Evolutionary conservation across 345 rosid species (phyloP).

Genomic region (Stellera chamaejasme): DNA sequence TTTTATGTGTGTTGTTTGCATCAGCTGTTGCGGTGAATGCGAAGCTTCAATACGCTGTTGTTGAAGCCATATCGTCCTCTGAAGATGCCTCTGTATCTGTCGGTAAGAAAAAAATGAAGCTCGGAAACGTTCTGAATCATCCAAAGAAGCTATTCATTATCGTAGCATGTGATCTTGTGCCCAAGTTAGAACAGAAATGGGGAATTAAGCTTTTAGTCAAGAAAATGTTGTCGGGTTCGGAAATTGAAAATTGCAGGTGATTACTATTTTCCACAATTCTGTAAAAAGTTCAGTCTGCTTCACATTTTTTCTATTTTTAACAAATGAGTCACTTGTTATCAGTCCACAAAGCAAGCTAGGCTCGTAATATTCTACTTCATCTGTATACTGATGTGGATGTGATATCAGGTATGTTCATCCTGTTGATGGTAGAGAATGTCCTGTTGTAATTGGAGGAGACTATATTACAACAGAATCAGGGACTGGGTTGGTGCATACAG

Average conservation of each 20-base stretch:
- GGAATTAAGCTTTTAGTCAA: constrained; percentile 53
- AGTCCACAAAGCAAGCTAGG: not conserved
- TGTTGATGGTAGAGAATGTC: constrained; percentile 59
- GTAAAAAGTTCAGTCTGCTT: not conserved
- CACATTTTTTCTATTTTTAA: not conserved
- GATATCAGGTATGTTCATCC: constrained; percentile 80
- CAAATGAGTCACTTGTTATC: constrained; percentile 4
- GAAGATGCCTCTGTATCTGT: constrained; percentile 35
- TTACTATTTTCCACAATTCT: not conserved
- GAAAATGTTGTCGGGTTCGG: constrained; percentile 64
- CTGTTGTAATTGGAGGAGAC: constrained; percentile 86
- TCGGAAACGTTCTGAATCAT: constrained; percentile 62
- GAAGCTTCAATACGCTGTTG: constrained; percentile 82
- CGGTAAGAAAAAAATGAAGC: constrained; percentile 38
- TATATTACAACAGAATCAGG: constrained; percentile 98
- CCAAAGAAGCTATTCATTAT: constrained; percentile 49
- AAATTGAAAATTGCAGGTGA: constrained; percentile 93
- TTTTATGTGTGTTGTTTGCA: not conserved
- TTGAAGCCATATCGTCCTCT: constrained; percentile 40
- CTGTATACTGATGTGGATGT: constrained; percentile 12
- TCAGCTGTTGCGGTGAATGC: constrained; percentile 96
- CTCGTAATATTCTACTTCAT: constrained; percentile 2
- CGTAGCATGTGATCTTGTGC: constrained; percentile 82
- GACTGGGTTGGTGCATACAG: constrained; percentile 97
- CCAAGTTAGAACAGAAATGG: constrained; percentile 76